phyloP scores from a whole-genome alignment of 257 asterid species.

The Voacanga thouarsii region DNA sequence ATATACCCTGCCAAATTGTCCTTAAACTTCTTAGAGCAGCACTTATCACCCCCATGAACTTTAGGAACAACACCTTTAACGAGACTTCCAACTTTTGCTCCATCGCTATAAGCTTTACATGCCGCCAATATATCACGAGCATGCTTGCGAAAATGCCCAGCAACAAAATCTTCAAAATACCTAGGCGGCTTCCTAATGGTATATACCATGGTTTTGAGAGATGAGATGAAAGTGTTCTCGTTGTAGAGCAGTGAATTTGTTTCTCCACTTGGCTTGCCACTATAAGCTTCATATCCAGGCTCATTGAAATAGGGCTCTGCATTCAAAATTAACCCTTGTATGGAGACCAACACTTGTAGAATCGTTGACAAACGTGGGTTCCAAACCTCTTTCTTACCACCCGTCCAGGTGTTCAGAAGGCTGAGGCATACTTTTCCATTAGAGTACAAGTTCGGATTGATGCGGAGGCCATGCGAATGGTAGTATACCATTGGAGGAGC shows the following conservation, averaged over 20 bases:
- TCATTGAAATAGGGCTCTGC: constrained; percentile 36
- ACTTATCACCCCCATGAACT: constrained; percentile 51
- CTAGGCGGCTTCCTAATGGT: constrained; percentile 25
- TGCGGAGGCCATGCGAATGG: constrained; percentile 31
- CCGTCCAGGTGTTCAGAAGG: constrained; percentile 39
- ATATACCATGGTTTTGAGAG: constrained; percentile 32
- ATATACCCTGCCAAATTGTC: constrained; percentile 30
- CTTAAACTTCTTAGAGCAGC: constrained; percentile 58
- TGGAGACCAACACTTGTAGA: constrained; percentile 36
- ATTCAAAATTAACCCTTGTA: constrained; percentile 36
- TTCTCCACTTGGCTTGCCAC: constrained; percentile 10
- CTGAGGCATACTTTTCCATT: constrained; percentile 39
- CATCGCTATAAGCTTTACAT: constrained; percentile 24
- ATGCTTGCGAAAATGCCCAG: constrained; percentile 18
- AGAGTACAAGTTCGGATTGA: constrained; percentile 34
- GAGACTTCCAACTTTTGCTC: constrained; percentile 75
- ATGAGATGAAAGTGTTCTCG: constrained; percentile 17
- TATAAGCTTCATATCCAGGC: constrained; percentile 27
- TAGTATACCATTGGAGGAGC: constrained; percentile 32
- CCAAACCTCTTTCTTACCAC: constrained; percentile 28
- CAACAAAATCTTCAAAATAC: constrained; percentile 33
- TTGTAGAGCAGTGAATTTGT: constrained; percentile 20
- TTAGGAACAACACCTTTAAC: constrained; percentile 62
- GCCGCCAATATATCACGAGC: constrained; percentile 17
- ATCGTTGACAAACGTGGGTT: constrained; percentile 26